These are phyloP conservation scores for Cyclanthera cordifolia DNA, from an alignment of 306 rosid genomes.

Conservation along the genomic window DNA sequence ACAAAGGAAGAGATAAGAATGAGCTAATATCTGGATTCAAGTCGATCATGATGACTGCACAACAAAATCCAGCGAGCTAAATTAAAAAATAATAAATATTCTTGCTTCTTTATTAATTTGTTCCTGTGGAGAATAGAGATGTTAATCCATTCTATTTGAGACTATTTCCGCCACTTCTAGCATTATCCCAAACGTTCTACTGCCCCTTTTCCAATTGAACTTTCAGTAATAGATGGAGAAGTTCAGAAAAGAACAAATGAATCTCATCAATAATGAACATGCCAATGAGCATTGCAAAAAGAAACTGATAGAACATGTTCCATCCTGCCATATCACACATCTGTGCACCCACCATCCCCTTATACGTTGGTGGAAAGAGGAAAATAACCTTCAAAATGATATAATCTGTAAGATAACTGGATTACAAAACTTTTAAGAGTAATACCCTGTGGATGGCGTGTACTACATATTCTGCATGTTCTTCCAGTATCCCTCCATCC, in stretches of 20 bases:
- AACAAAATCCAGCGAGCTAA: neutral
- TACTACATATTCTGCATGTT: constrained; percentile 78
- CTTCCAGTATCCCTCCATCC: constrained; percentile 93
- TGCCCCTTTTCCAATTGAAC: neutral
- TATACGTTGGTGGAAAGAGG: neutral
- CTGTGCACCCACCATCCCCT: constrained; percentile 8
- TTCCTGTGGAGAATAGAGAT: neutral
- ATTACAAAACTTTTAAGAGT: constrained; percentile 1
- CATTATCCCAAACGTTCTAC: neutral
- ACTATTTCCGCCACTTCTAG: neutral
- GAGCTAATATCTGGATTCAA: neutral
- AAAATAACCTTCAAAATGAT: neutral
- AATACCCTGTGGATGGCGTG: constrained; percentile 84
- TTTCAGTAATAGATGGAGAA: neutral
- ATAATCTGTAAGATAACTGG: neutral
- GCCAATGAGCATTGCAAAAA: neutral
- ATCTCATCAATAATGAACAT: neutral
- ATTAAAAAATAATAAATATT: neutral
- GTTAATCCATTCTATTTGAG: neutral
- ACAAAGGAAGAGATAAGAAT: neutral
- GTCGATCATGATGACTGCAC: constrained; percentile 1
- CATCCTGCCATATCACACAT: constrained; percentile 1
- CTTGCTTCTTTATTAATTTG: neutral
- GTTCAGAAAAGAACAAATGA: neutral
- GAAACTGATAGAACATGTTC: neutral